Percentiles rank a stretch among this genome's conserved stretches.
Evolutionary conservation across 2,329 filamentous ascomycete genomes (phyloP).

Genomic region (Pseudogymnoascus sp.): DNA sequence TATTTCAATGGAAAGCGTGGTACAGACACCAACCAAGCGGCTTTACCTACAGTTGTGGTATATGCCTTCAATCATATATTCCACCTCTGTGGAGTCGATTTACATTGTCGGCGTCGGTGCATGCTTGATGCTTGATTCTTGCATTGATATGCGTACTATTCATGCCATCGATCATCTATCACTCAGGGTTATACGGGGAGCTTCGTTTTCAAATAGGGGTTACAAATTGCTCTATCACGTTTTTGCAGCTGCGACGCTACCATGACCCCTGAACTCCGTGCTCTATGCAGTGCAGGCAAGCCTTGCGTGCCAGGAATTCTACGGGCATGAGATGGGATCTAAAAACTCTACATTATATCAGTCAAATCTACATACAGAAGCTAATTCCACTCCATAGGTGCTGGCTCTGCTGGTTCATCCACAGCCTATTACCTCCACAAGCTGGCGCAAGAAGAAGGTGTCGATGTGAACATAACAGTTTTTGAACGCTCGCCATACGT

Average conservation of each 20-base stretch:
- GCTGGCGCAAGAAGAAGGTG: conserved; percentile 51
- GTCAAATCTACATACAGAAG: background rate
- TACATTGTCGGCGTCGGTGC: background rate
- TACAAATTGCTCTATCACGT: background rate
- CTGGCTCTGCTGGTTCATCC: conserved; percentile 80
- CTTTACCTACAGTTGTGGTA: background rate
- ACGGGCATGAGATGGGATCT: background rate
- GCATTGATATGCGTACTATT: background rate
- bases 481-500: conserved; percentile 73
- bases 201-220: background rate
- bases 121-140: background rate
- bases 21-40: background rate
- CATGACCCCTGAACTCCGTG: background rate
- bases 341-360: background rate
- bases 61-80: background rate
- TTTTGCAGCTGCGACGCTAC: background rate
- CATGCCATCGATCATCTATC: background rate
- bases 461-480: conserved; percentile 70
- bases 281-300: background rate
- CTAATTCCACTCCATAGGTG: conserved; percentile 46
- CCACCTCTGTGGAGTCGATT: background rate
- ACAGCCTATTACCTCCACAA: conserved; percentile 73
- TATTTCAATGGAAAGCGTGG: background rate
- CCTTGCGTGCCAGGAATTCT: background rate
- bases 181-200: background rate